Evolutionary conservation across 192 early-diverging fungal genomes (phyloP), one percentile per base, ranked within the genome.

Genomic region (Rhizophagus prolifer): DNA sequence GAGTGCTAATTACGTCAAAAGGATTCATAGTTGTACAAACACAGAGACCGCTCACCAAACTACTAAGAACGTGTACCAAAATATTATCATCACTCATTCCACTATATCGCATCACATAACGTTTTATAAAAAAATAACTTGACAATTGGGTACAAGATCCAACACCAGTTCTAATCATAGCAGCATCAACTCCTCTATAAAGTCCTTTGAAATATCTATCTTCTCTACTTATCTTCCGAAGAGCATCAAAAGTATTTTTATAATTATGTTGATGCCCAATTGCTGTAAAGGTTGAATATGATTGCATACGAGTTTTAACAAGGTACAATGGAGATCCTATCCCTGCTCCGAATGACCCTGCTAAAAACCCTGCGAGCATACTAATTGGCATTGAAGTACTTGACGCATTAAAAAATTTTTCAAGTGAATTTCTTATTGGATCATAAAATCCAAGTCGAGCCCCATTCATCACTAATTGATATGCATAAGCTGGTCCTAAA

Each of bases 21-120:
- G 97, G 96, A 72, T 98, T 97, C 96, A 98, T 98, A 60, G 89
- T 92, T 26, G 88, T 82, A 79, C 94, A 95, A 19, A 97, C 92
- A 78, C 94, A 91, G 72, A 97, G 88, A 66, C 94, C 93, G 0
- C 92, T 93, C 60, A 92, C 82, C 86, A 96, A 84, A 80, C 90
- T 91, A 4, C 93, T 90, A 47, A 90, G 75, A 50, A 92, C 89
- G 76, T 98, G 95, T 63, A 94, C 88, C 12, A 85, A 58, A 26
- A 90, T 84, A 70, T 89, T 85, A 61, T 86, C 88, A 58, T 88
- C 82, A 23, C 47, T 28, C 63, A 89, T 81, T 63, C 84, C 84
- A 59, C 84, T 89, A 77, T 92, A 76, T 79, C 83, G 81, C 62
- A 89, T 80, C 50, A 92, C 79, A 30, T 84, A 84, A 34, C 80